A percentile compares a stretch with the other conserved stretches of the same genome.
Conservation (phyloP, 139 green algal genomes). For the Eudorina sp. region DNA sequence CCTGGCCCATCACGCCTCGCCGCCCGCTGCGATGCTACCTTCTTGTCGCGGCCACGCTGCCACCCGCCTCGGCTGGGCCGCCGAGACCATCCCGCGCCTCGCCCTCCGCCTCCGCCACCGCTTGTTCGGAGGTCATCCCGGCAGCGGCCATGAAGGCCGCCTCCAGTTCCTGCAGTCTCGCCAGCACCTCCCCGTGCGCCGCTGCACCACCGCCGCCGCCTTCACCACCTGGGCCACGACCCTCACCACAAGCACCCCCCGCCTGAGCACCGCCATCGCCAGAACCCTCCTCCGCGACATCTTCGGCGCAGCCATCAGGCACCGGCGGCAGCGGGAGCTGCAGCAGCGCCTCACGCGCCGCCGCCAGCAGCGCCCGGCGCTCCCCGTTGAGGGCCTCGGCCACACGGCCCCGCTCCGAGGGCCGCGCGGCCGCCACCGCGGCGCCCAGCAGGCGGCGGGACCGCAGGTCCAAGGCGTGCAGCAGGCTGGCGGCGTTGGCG, state of each 20-base stretch:
- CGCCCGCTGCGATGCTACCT: no score
- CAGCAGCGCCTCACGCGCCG: neutral
- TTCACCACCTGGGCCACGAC: no score
- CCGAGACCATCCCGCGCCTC: no score
- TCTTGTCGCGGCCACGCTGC: no score
- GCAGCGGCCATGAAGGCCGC: neutral
- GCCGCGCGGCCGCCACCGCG: neutral
- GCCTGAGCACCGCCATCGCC: neutral
- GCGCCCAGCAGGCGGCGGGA: neutral
- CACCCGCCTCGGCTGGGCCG: no score
- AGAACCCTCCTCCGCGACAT: neutral
- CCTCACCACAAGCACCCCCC: neutral
- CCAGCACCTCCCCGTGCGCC: neutral
- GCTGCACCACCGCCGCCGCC: neutral
- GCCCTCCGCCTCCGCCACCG: no score
- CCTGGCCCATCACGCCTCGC: no score
- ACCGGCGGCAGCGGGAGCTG: neutral
- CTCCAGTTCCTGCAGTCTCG: neutral
- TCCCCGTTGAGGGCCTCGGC: neutral
- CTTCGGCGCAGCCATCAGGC: neutral
- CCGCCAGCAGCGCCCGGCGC: slow-evolving; percentile 19
- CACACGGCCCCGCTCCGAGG: neutral
- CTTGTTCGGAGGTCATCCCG: neutral
- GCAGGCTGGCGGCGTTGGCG: slow-evolving; percentile 21
- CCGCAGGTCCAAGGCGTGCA: slow-evolving; percentile 28